These are phyloP conservation scores for Alternaria ventricosa DNA, from an alignment of 2,329 filamentous ascomycete species.

Conservation along the genomic window DNA sequence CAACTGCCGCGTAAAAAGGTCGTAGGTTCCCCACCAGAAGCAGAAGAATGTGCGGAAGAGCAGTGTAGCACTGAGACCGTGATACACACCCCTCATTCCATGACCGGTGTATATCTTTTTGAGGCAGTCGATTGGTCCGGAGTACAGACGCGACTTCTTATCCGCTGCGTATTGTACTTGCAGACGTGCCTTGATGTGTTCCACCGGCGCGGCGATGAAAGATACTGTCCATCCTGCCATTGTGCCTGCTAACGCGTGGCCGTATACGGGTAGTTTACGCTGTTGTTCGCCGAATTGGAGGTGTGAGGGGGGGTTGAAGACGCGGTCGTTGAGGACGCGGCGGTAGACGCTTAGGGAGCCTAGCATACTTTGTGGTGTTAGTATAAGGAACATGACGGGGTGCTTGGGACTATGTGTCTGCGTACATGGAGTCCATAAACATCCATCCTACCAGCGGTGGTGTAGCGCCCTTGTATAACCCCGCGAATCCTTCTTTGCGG, in stretches of 20 bases:
- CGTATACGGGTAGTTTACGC: constrained; percentile 71
- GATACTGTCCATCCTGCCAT: constrained; percentile 88
- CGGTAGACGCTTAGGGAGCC: constrained; percentile 92
- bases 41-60: constrained; percentile 95
- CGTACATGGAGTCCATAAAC: constrained; percentile 85
- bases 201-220: constrained; percentile 90
- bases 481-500: constrained; percentile 80
- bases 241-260: constrained; percentile 87
- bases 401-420: not conserved
- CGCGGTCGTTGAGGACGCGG: constrained; percentile 77
- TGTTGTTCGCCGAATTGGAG: constrained; percentile 46
- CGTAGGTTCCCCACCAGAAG: constrained; percentile 98
- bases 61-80: constrained; percentile 82
- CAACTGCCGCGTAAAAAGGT: constrained; percentile 76
- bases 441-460: constrained; percentile 96
- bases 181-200: constrained; percentile 92
- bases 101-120: constrained; percentile 66
- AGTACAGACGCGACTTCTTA: constrained; percentile 80
- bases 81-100: constrained; percentile 81
- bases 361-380: constrained; percentile 68
- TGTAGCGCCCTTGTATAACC: constrained; percentile 92
- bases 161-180: constrained; percentile 90
- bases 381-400: not conserved
- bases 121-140: constrained; percentile 84
- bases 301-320: constrained; percentile 70